Base-by-base conservation (phyloP, 306 rosid genomes). In the Ochetophila trinervis region DNA sequence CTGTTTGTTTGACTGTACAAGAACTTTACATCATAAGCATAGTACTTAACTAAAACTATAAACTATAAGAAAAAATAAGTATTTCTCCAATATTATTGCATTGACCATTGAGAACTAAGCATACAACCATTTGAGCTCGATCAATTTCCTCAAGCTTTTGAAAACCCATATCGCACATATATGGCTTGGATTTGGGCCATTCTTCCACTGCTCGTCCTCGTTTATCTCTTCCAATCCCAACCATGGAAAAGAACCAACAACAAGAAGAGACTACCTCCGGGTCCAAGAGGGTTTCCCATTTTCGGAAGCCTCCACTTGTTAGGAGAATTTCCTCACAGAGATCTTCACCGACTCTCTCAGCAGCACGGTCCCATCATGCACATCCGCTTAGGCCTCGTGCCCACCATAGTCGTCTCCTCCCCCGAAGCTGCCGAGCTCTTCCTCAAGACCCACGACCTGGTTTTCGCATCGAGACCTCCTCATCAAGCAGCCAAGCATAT, bases 401-500 rank as follows among this genome's bases (percentile, higher is more conserved):
- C 56, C 23, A 7, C 60, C 47, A 24, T 71, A 5, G 65, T 50
- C 4, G 60, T 82, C 37, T 76, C 85, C 0, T 81, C 90, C 23
- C 66, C 88, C 6, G 57, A 51, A 48, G 47, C 79, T 6, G 91
- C 88, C 0, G 68, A 88, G 52, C 80, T 65, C 8, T 79, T 85
- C 69, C 87, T 88, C 60, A 86, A 73, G 65, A 86, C 83, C 6
- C 75, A 83, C 18, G 88, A 86, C 78, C 75, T 40, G 8, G 60
- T 58, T 9, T 78, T 78, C 20, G 83, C 79, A 1, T 50, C 60
- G 36, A 57, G 83, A 12, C 83, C 83, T 3, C 47, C 63, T 10
- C 21, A 40, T 2, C 32, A 56, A 23, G 69, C 73, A 1, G 22
- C 78, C 23, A 69, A 68, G 61, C 61, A 73, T 20, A 53, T 78